phyloP scores from a whole-genome alignment of 345 rosid genomes.

The Salix udensis region DNA sequence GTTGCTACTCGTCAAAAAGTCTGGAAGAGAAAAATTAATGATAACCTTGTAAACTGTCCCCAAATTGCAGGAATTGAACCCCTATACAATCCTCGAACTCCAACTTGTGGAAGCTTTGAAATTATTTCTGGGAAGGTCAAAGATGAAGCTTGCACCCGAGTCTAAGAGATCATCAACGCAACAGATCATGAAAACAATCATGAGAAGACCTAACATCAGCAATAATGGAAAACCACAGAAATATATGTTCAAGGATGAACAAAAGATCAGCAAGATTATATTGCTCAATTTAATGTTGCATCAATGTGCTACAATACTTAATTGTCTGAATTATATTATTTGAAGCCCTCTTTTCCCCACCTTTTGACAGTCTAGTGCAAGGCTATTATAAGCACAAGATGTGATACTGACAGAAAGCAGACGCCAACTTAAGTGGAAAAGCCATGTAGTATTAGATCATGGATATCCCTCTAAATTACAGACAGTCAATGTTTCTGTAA shows the following conservation, averaged over 20 bases:
- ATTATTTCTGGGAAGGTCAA: constrained; percentile 75
- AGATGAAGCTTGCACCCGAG: constrained; percentile 95
- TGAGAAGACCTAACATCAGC: constrained; percentile 2
- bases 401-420: not conserved
- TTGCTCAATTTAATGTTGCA: not conserved
- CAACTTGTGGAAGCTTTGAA: constrained; percentile 87
- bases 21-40: not conserved
- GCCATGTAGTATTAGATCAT: not conserved
- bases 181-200: constrained; percentile 4
- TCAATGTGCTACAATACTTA: not conserved
- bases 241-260: not conserved
- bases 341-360: not conserved
- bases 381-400: not conserved
- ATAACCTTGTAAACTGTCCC: constrained; percentile 95
- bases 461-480: not conserved
- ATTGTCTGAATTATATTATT: not conserved
- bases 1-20: constrained; percentile 4
- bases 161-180: constrained; percentile 41
- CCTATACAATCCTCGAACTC: constrained; percentile 74
- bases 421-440: not conserved
- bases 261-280: not conserved
- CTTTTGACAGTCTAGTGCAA: not conserved
- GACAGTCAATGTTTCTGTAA: not conserved
- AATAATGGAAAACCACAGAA: not conserved
- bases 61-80: constrained; percentile 96